Base-by-base conservation (phyloP, 2,329 filamentous ascomycete species). In the Colletotrichum eleusines region DNA sequence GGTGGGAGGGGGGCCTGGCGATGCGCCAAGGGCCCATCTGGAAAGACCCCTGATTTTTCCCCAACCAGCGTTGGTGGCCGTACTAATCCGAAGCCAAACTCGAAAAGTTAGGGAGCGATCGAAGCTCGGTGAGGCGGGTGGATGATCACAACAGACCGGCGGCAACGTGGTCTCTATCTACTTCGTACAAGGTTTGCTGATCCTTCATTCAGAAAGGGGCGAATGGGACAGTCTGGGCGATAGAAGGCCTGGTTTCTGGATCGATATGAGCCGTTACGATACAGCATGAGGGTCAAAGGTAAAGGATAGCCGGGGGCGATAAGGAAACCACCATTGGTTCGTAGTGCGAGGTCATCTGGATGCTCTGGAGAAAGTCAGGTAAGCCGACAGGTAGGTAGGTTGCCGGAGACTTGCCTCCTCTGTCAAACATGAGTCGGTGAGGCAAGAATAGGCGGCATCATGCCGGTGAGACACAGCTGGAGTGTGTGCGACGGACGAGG, bases 11-110 rank as follows among this genome's bases (percentile, higher is more conserved):
- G 71, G 63, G 71, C 63, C 63, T 60, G 59, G 62, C 23, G 71
- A 67, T 68, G 59, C 58, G 63, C 71, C 71, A 71, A 71, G n/a
- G 26, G 26, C 40, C 50, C 42, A 65, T 70, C 44, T 64, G 63
- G 63, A 63, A 71, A 53, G 68, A 73, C 71, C 71, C 71, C 68
- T 73, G 68, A 59, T 60, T 26, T 58, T 4, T 63, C 48, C 67
- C 67, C 58, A 50, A 57, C 63, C 68, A 26, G 44, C 53, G 53
- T 71, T 67, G 62, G 54, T 64, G 46, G 44, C 50, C 26, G 6
- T 31, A 31, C 48, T 28, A 54, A 31, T 33, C 16, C 5, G n/a
- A 59, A 38, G 42, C 42, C 50, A 50, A 63, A 35, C n/a, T 38
- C 9, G 28, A 40, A 51, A 50, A 38, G 20, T 35, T 33, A 18